Percentiles rank a stretch among this genome's conserved stretches.
Evolutionary conservation across 2,329 filamentous ascomycete genomes (phyloP).

Genomic region (Paraphoma sp.): DNA sequence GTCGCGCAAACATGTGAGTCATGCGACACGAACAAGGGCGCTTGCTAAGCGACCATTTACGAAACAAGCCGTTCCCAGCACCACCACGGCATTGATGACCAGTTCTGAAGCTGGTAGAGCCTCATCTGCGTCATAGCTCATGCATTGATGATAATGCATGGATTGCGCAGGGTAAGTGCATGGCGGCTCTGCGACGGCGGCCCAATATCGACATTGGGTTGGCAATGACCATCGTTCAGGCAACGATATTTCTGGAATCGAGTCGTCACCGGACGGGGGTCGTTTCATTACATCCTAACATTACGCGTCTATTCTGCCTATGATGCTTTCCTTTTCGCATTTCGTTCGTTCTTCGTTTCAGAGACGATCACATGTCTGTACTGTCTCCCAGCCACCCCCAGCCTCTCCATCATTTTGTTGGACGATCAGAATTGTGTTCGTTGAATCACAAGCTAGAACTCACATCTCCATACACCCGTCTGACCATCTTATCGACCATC

Average conservation of each 20-base stretch:
- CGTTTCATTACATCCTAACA: slow-evolving; percentile 7
- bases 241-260: slow-evolving; percentile 12
- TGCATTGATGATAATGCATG: slow-evolving; percentile 19
- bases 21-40: slow-evolving; percentile 23
- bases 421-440: neutral
- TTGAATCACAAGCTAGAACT: slow-evolving; percentile 9
- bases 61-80: slow-evolving; percentile 23
- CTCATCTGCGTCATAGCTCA: slow-evolving; percentile 27
- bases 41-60: slow-evolving; percentile 21
- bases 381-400: slow-evolving; percentile 3
- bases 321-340: neutral
- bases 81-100: slow-evolving; percentile 22
- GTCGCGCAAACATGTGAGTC: slow-evolving; percentile 20
- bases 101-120: slow-evolving; percentile 24
- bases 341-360: neutral
- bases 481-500: slow-evolving; percentile 10
- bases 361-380: slow-evolving; percentile 10
- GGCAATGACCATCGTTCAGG: slow-evolving; percentile 12
- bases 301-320: slow-evolving; percentile 13
- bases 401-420: neutral
- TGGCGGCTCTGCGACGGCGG: slow-evolving; percentile 13
- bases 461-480: slow-evolving; percentile 6
- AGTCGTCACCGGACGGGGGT: neutral
- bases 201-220: slow-evolving; percentile 6
- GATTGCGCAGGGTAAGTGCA: slow-evolving; percentile 15